Evolutionary conservation across 139 green algal genomes (phyloP).

Genomic region (Trebouxia sp.): DNA sequence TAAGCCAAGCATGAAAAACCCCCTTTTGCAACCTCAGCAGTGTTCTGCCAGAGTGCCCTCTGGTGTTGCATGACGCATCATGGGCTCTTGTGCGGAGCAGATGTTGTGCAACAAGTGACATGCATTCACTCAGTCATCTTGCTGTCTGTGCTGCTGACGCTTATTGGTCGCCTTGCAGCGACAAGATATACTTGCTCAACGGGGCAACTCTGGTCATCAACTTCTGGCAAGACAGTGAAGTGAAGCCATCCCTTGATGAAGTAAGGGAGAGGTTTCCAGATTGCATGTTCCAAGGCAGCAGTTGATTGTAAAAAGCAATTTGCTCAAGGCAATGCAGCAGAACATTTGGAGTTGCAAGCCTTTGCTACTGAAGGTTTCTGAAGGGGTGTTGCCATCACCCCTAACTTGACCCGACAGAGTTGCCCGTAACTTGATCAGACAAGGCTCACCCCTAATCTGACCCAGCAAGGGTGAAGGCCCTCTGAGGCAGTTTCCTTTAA

Average conservation of each 20-base stretch:
- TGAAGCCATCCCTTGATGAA: constrained; percentile 68
- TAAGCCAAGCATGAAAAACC: background rate
- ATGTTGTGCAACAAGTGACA: too few relatives aligned
- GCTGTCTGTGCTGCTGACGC: background rate
- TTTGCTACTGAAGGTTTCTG: too few relatives aligned
- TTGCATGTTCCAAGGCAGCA: constrained; percentile 39
- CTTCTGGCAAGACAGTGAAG: constrained; percentile 86
- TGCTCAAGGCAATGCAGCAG: too few relatives aligned
- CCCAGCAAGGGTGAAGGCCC: too few relatives aligned
- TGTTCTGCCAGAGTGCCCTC: background rate
- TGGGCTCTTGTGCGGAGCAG: background rate
- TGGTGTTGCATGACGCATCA: background rate
- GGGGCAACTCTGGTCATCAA: constrained; percentile 85
- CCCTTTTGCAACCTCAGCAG: background rate
- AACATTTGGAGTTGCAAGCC: too few relatives aligned
- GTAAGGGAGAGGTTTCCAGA: constrained; percentile 74
- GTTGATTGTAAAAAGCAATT: too few relatives aligned
- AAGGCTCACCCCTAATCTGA: too few relatives aligned
- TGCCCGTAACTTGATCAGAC: too few relatives aligned
- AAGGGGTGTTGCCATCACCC: too few relatives aligned
- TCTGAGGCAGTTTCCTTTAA: too few relatives aligned
- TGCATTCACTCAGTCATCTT: background rate
- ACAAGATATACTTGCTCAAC: constrained; percentile 83
- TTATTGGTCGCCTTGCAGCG: constrained; percentile 37
- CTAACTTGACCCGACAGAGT: too few relatives aligned